Evolutionary conservation across 192 early-diverging fungal species (phyloP).

Genomic region (Coemansia sp.): DNA sequence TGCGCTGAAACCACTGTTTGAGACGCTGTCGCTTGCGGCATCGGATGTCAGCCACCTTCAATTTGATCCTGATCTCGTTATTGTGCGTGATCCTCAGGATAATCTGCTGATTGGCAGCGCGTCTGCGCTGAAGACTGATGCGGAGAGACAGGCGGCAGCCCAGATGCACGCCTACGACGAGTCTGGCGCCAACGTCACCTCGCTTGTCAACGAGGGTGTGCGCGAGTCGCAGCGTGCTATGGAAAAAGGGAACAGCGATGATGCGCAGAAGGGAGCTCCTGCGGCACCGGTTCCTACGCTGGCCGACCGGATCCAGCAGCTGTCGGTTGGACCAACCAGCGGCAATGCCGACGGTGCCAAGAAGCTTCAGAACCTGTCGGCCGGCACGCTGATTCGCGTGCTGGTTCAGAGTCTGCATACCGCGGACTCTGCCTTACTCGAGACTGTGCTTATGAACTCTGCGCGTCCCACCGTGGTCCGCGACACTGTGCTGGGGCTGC

Average conservation of each 20-base stretch:
- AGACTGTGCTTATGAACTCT: conserved; percentile 40
- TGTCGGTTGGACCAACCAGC: conserved; percentile 21
- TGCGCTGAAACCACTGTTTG: conserved; percentile 36
- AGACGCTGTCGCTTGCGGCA: conserved; percentile 36
- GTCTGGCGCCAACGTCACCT: conserved; percentile 13
- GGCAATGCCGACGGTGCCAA: background rate
- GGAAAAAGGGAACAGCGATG: background rate
- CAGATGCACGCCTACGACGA: conserved; percentile 36
- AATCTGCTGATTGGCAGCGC: conserved; percentile 15
- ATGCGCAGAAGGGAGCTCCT: background rate
- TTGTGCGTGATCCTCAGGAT: conserved; percentile 26
- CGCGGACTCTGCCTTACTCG: conserved; percentile 29
- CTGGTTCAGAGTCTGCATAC: conserved; percentile 53
- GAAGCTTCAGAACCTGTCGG: conserved; percentile 6
- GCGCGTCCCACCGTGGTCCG: conserved; percentile 34
- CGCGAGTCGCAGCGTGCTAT: conserved; percentile 17
- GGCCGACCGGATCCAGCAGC: conserved; percentile 42
- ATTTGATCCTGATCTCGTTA: conserved; percentile 21
- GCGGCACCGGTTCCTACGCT: conserved; percentile 20
- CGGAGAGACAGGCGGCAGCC: conserved; percentile 18
- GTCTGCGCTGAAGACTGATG: conserved; percentile 1
- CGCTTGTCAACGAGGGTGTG: conserved; percentile 14
- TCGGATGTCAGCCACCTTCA: conserved; percentile 12
- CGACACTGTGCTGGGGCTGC: conserved; percentile 42
- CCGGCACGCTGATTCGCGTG: conserved; percentile 49